Evolutionary conservation across 306 rosid species (phyloP).

Genomic region (Ormosia emarginata): DNA sequence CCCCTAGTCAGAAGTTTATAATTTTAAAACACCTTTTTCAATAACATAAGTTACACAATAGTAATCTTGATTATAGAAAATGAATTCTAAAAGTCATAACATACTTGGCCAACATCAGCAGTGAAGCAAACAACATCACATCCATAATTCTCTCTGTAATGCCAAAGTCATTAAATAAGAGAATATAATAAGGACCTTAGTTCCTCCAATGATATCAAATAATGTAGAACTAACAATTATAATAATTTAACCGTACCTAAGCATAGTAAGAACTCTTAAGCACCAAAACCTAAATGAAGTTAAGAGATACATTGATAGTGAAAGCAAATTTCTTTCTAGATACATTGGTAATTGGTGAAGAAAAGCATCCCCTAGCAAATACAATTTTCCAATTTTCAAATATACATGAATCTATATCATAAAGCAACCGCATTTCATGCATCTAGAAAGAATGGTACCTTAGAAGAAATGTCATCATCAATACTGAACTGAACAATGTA

Average conservation of each 20-base stretch:
- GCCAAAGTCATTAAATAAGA: conserved; percentile 12
- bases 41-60: neutral
- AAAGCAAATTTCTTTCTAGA: neutral
- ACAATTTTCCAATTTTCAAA: neutral
- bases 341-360: conserved; percentile 98
- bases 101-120: conserved; percentile 98
- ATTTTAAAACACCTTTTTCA: neutral
- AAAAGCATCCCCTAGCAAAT: conserved; percentile 81
- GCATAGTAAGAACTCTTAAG: neutral
- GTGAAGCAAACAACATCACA: conserved; percentile 99
- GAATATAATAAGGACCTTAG: neutral
- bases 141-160: conserved; percentile 92
- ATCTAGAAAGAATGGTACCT: neutral
- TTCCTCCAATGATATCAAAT: conserved; percentile 10
- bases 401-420: neutral
- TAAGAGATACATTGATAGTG: neutral
- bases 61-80: neutral
- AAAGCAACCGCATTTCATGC: neutral
- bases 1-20: neutral
- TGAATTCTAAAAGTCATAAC: conserved; percentile 15
- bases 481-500: neutral
- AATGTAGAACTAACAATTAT: neutral
- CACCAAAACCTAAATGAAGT: neutral
- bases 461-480: neutral
- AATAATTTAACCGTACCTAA: neutral